Base-by-base conservation (phyloP, 148 eudicot genomes). In the Silene latifolia region DNA sequence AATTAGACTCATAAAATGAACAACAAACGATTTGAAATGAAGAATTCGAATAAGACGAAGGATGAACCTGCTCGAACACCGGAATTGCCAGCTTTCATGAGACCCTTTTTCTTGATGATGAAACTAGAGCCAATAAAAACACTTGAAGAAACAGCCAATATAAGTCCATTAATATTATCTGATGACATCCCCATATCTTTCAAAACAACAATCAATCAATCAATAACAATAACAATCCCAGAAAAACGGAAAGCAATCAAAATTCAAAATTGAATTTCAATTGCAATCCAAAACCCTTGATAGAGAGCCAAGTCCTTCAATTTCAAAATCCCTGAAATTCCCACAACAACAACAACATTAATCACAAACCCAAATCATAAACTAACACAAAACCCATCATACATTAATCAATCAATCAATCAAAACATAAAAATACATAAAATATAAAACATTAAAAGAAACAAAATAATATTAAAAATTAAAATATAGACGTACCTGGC, bases 81-180 rank as follows among this genome's bases (percentile, higher is more conserved):
- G 25, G 80, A 74, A 70, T 72, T 75, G 27, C 91, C 96, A 66
- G 98, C 88, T 83, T 77, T 90, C 73, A 81, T 85, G 3, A 95
- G 92, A 80, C 97, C 98, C 47, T 88, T 92, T 80, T 92, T 92
- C 96, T 95, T 95, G 59, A 95, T 85, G 25, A 95, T 95, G 76
- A 92, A 95, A 57, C 97, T 92, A 27, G 97, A 87, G 69, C 98
- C 98, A 71, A 95, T 95, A 74, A 92, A 95, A 24, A 89, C 54
- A 81, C 96, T 95, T 46, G 98, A 95, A 21, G 92, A 86, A 64
- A 92, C 71, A 17, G 98, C 98, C 80, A 95, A 86, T 68, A 87
- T 58, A 71, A 95, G 85, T 14, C 98, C 98, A 65, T 63, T 79
- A 25, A 88, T 78, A 84, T 94, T 94, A 72, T 94, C 97, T 47